Evolutionary conservation across 768 basidiomycete species (phyloP), one percentile per base, ranked within the genome.

Genomic region (Kwoniella dendrophila): DNA sequence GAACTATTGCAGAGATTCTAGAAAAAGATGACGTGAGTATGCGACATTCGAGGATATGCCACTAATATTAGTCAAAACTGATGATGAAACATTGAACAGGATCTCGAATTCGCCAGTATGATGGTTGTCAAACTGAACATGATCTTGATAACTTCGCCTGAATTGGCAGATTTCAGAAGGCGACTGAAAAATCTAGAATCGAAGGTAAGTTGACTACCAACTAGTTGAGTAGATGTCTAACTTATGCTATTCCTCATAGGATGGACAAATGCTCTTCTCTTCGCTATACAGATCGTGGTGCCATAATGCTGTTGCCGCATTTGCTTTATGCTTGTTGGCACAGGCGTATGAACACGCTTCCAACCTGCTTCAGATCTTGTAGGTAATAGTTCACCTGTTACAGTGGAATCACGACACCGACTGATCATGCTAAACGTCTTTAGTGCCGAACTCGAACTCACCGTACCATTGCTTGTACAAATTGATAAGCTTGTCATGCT

Each of bases 281-380:
- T 90, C 89, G 0, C 81, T 99, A 2, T 99, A 99, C 72, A 85
- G 92, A 20, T 98, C 93, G 20, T 99, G 96, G 96, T 98, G 93
- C 76, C 96, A 99, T 71, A 97, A 97, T 73, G 90, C 95, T 1
- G 94, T 98, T 43, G 89, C 96, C 0, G 92, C 92, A 0, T 96
- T 99, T 75, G 92, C 96, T 1, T 83, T 99, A 5, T 99, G 96
- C 78, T 83, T 99, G 29, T 83, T 99, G 26, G 96, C 96, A 4
- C 96, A 99, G 77, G 95, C 96, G 2, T 99, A 99, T 69, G 96
- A 99, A 77, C 96, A 99, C 79, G 96, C 95, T 1, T 95, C 92
- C 22, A 97, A 94, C 77, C 84, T 99, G 3, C 83, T 99, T 18
- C 88, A 91, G 64, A 98, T 96, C 62, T 97, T 99, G 95, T 93